Base-by-base conservation (phyloP, 2,329 filamentous ascomycete species). In the Colletotrichum camelliae region DNA sequence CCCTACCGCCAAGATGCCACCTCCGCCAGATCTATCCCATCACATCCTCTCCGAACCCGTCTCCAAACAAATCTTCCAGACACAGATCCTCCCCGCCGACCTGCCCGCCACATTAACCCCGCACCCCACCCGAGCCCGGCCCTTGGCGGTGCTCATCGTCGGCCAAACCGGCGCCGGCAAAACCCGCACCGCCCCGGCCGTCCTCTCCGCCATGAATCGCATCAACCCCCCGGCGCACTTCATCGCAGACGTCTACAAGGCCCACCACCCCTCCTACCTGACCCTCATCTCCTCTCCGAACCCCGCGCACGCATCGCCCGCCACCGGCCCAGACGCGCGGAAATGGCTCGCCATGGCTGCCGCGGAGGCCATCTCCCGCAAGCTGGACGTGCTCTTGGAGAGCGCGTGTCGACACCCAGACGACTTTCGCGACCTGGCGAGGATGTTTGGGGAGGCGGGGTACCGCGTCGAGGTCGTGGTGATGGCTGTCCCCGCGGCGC, bases 121-220 rank as follows among this genome's bases (percentile, higher is more conserved):
- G 62, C 75, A 73, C 24, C 75, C 66, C 15, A 24, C 27, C 27
- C 60, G 72, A n/a, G 9, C 37, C 33, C 70, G 35, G 70, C 85
- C 86, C 48, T 81, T 87, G 16, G 87, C 85, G 39, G 79, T 89
- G 61, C 81, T 89, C 24, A 80, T 87, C 16, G 83, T 88, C 31
- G 87, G 87, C 76, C 88, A 88, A 78, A 89, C 87, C 7, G 87
- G 88, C 79, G 86, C 88, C 16, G 87, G 88, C 67, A 89, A 89
- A 75, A 88, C 87, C 18, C 84, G 84, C 70, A 82, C 86, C 2
- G 85, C 87, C 13, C 87, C 86, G 4, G 78, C 80, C 39, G 80
- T 89, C 66, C 80, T 83, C 21, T 64, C 76, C 5, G 84, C 85
- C 61, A 78, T 88, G 31, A 35, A 58, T 21, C 35, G 67, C 16